Evolutionary conservation across 352 stramenopile species (phyloP).

Genomic region (Pilasporangium apinafurcum): DNA sequence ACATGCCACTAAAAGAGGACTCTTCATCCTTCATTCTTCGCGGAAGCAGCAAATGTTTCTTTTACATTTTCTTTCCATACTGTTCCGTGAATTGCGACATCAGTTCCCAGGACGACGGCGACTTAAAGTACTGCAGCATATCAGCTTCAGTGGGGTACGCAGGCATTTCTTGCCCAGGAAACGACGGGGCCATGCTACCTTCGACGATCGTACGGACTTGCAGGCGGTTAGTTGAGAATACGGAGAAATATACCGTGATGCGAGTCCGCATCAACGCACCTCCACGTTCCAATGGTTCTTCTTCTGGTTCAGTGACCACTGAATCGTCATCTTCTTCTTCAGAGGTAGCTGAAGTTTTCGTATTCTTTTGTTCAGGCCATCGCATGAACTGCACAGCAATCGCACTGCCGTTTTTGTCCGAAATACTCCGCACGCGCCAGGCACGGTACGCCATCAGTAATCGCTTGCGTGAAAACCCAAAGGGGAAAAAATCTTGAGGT

Average conservation of each 20-base stretch:
- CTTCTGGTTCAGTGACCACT: constrained; percentile 31
- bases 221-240: constrained; percentile 34
- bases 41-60: too few species aligned
- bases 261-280: constrained; percentile 39
- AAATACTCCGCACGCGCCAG: constrained; percentile 49
- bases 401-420: constrained; percentile 36
- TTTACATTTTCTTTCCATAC: too few species aligned
- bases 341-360: background rate
- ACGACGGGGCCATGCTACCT: constrained; percentile 32
- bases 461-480: constrained; percentile 35
- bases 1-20: too few species aligned
- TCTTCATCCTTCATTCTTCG: too few species aligned
- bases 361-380: constrained; percentile 30
- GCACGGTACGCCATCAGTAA: constrained; percentile 56
- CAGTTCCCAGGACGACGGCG: constrained; percentile 63
- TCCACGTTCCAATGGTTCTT: constrained; percentile 26
- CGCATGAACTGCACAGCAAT: constrained; percentile 59
- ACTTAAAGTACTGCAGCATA: constrained; percentile 70
- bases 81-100: constrained; percentile 54
- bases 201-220: constrained; percentile 62
- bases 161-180: constrained; percentile 4
- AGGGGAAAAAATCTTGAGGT: constrained; percentile 57
- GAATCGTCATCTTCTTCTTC: constrained; percentile 5
- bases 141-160: constrained; percentile 36
- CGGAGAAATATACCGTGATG: constrained; percentile 59